Base-by-base conservation (phyloP, 2,329 filamentous ascomycete genomes). In the Aschersonia sp. region DNA sequence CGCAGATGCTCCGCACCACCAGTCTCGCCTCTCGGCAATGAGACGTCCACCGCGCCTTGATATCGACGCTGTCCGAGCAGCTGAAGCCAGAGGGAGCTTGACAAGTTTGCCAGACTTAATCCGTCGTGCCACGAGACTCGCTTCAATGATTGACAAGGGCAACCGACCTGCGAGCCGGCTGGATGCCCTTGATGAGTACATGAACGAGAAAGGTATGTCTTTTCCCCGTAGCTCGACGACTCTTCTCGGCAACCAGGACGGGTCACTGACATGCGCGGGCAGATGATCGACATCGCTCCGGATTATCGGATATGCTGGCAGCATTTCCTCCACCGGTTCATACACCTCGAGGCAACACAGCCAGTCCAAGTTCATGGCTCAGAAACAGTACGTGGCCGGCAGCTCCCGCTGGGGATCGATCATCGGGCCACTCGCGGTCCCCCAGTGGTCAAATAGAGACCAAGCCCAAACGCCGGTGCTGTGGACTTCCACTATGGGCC, bases 61-160 rank as follows among this genome's bases (percentile, higher is more conserved):
- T 58, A 83, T 96, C 30, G 82, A 89, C 58, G 85, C 85, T 4
- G 85, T 94, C 4, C 77, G 80, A 53, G 80, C 83, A 46, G 85
- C 86, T 12, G 87, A 96, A 63, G 78, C 83, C 1, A 79, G 92
- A 58, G 89, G 87, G 4, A 96, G 89, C 60, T 71, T 95, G 53
- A 97, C 92, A 1, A 96, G 89, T 64, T 69, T 98, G 50, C 85
- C 89, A 0, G 92, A 97, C 61, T 69, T 98, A 51, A 97, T 98
- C 55, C 76, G 80, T 57, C 79, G 92, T 55, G 92, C 92, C 9
- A 97, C 90, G 0, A 80, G 79, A 54, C 69, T 97, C 39, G 90
- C 89, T 12, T 79, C 86, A 0, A 88, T 94, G 64, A 81, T 98
- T 50, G 90, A 97, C 57, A 81, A 81, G 54, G 90, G 90, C 10